Evolutionary conservation across 2,329 filamentous ascomycete species (phyloP), one percentile per base, ranked within the genome.

Genomic region (Fusarium coffeatum): DNA sequence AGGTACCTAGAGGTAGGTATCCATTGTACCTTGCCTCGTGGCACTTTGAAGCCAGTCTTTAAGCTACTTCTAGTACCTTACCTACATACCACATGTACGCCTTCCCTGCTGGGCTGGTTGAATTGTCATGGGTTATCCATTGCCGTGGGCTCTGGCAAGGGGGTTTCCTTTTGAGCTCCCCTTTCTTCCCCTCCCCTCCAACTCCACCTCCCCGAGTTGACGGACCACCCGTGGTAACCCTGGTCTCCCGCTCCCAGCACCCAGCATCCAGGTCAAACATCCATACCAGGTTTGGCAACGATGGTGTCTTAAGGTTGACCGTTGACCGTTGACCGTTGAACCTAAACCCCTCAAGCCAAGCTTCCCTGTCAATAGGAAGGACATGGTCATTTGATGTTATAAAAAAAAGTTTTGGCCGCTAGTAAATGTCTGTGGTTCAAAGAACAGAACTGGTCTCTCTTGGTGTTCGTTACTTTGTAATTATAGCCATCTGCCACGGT

Each of bases 171-270:
- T 59, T 66, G 71, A 68, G 53, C 48, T 61, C 40, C 37, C 55
- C 34, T 30, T 59, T 32, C 64, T 50, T 59, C 40, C 64, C 50
- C 66, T 59, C 47, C 66, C 64, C 61, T 63, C 66, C 66, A 63
- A 70, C 73, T 71, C 72, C 75, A 76, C 75, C 62, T 55, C 68
- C 56, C 74, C 71, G 56, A 74, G 62, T 68, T 62, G 67, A 68
- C 69, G 64, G 72, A 59, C 69, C 67, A 65, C 64, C 62, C 69
- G 67, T 68, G 64, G 63, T 49, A 45, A 73, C 70, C 76, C 76
- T 68, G 63, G 76, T 76, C 74, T 76, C 70, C 76, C 73, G 74
- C 65, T 71, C 64, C 67, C 45, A 66, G 70, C 58, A 63, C 59
- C 67, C 45, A 66, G 66, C 59, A 63, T 62, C 73, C 66, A 74